Base-by-base conservation (phyloP, 1,284 basidiomycete genomes). In the Polyporus tsugae region DNA sequence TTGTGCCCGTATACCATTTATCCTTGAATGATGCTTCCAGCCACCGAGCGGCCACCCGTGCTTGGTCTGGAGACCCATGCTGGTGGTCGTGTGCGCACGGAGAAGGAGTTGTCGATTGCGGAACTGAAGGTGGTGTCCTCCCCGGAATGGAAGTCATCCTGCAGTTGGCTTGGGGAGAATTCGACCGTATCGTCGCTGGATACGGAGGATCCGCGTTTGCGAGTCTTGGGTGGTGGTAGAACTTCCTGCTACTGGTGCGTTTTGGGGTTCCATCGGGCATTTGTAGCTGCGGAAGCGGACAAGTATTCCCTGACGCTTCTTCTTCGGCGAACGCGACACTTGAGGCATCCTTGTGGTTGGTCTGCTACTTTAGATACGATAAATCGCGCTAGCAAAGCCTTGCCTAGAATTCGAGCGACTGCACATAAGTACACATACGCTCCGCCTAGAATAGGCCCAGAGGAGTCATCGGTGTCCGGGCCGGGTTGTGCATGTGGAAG, bases 301-400 rank as follows among this genome's bases (percentile, higher is more conserved):
- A 77, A 73, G 63, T 77, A 77, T 49, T 75, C 69, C 35, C 77
- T 64, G 15, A 77, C 70, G 75, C 66, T 77, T 79, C 19, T 76
- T 69, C 62, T 75, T 72, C 13, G 78, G 78, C 10, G 78, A 77
- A 53, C 71, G 76, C 35, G 78, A 76, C 17, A 69, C 61, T 52
- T 74, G 67, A 44, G 75, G 75, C 75, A 75, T 75, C 10, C 41
- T 44, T 29, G 22, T 4, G 22, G 13, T 11, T n/a, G 44, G 6
- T 15, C 29, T 25, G 38, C 36, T n/a, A 25, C 7, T 15, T 22
- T 29, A 29, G 29, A 29, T 29, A 13, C 6, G 35, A 25, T 10
- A 6, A 41, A 29, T 15, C 11, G 15, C 4, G 38, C 41, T 5
- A 41, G 38, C 29, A 2, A 9, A 10, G 55, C n/a, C 19, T n/a